Evolutionary conservation across 768 basidiomycete species (phyloP).

Genomic region (Glaciozyma martinii): DNA sequence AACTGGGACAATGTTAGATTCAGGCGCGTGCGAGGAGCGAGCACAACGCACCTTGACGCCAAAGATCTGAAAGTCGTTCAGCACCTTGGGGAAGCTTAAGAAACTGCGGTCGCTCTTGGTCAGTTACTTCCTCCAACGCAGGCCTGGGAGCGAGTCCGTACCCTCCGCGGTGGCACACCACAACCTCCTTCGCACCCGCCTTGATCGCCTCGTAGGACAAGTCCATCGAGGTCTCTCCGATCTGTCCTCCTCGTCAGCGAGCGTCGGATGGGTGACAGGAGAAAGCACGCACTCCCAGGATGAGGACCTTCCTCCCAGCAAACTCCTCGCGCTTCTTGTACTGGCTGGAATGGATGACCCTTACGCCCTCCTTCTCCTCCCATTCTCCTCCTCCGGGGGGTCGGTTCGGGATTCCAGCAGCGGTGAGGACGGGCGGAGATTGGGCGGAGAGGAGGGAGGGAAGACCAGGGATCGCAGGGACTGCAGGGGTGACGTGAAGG

Average conservation of each 20-base stretch:
- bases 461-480: conserved; percentile 48
- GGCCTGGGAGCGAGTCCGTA: conserved; percentile 15
- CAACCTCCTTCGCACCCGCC: conserved; percentile 49
- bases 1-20: conserved; percentile 23
- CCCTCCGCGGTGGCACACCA: conserved; percentile 51
- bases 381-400: not conserved
- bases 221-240: conserved; percentile 59
- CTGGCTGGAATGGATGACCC: conserved; percentile 47
- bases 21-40: too few species aligned
- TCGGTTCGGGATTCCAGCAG: too few species aligned
- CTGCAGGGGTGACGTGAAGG: conserved; percentile 50
- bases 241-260: conserved; percentile 27
- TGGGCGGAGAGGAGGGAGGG: not conserved
- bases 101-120: conserved; percentile 39
- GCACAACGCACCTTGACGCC: conserved; percentile 37
- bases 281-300: conserved; percentile 43
- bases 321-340: conserved; percentile 50
- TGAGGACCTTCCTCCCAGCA: conserved; percentile 46
- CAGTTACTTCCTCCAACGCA: too few species aligned
- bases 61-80: conserved; percentile 52
- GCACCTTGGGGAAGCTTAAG: conserved; percentile 51
- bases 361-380: conserved; percentile 31
- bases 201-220: conserved; percentile 45
- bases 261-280: not conserved
- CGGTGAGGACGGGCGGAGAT: not conserved